Percentiles rank a stretch among this genome's conserved stretches.
Evolutionary conservation across 257 asterid species (phyloP).

Genomic region (Haberlea rhodopensis): DNA sequence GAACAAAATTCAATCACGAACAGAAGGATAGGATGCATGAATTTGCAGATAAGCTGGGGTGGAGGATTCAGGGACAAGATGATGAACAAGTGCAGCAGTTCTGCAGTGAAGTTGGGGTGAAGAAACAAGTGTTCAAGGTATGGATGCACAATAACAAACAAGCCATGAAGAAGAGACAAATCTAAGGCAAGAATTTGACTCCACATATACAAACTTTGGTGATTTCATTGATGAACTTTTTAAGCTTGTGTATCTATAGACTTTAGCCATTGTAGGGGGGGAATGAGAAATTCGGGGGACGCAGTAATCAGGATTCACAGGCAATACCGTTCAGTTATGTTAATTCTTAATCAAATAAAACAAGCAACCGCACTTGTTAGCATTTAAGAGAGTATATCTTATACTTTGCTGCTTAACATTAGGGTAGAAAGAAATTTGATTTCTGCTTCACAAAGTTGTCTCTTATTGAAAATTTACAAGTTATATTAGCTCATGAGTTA

Average conservation of each 20-base stretch:
- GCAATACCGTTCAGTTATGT: too few species aligned
- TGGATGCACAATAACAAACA: constrained; percentile 91
- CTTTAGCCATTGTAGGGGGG: too few species aligned
- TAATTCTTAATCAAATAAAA: too few species aligned
- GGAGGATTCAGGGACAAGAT: constrained; percentile 66
- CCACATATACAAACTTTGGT: background rate
- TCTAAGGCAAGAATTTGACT: constrained; percentile 18
- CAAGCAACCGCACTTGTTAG: too few species aligned
- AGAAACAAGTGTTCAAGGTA: constrained; percentile 72
- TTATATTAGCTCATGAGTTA: too few species aligned
- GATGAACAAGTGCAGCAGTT: constrained; percentile 50
- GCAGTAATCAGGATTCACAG: too few species aligned
- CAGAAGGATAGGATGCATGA: constrained; percentile 72
- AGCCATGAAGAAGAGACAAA: constrained; percentile 57
- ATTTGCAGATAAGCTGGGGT: constrained; percentile 53
- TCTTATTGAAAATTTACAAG: too few species aligned
- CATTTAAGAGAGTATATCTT: too few species aligned
- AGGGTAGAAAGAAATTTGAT: too few species aligned
- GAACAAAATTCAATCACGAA: constrained; percentile 61
- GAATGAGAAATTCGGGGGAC: too few species aligned
- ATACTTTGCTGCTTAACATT: too few species aligned
- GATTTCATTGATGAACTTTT: background rate
- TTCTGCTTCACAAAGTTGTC: too few species aligned
- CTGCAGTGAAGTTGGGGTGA: constrained; percentile 55
- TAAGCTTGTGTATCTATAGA: constrained; percentile 15